Percentiles rank a stretch among this genome's conserved stretches.
Conservation (phyloP, 75 land plant genomes). For the Chamaecyparis obtusa region DNA sequence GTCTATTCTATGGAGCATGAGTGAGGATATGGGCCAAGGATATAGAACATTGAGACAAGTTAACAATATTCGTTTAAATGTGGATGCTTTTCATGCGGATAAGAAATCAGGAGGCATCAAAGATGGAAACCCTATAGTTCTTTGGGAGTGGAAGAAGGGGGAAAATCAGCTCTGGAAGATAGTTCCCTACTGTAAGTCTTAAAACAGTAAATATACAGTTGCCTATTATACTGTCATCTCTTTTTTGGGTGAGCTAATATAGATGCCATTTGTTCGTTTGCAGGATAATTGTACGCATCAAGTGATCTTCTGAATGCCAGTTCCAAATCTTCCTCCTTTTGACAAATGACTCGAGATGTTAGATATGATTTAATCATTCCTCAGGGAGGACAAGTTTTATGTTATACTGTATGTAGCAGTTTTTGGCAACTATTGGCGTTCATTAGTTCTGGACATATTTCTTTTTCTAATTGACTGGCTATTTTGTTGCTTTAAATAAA, state of each 20-base stretch:
- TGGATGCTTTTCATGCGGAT: conserved; percentile 75
- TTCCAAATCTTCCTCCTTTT: background rate
- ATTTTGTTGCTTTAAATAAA: background rate
- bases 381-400: background rate
- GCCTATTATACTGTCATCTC: background rate
- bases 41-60: conserved; percentile 68
- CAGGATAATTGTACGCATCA: background rate
- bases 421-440: background rate
- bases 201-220: background rate
- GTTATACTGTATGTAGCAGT: background rate
- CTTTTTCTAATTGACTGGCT: background rate
- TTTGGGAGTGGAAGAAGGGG: conserved; percentile 68
- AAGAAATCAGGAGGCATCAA: conserved; percentile 68
- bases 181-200: conserved; percentile 62
- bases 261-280: background rate
- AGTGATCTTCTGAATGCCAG: background rate
- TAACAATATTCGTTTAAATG: conserved; percentile 56
- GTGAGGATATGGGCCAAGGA: conserved; percentile 67
- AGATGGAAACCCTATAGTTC: conserved; percentile 58
- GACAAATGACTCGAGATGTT: background rate
- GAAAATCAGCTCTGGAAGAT: conserved; percentile 92
- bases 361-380: background rate
- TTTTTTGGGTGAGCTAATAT: background rate
- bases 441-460: background rate
- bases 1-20: conserved; percentile 67